Percentiles rank a stretch among this genome's conserved stretches.
phyloP scores from a whole-genome alignment of 2,329 filamentous ascomycete species.

The Dothideomycetidae sp. region DNA sequence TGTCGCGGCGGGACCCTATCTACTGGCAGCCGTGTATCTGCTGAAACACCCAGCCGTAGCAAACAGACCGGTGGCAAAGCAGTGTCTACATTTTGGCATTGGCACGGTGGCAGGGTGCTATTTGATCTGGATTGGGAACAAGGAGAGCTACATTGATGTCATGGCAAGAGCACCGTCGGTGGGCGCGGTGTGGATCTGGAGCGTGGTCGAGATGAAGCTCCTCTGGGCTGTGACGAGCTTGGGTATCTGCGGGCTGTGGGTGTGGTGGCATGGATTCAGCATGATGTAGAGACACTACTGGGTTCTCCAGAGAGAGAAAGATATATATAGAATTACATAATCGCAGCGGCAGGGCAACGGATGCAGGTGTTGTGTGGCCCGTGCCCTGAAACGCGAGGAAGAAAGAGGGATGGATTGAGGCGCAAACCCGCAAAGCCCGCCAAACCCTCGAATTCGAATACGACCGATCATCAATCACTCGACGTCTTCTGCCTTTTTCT shows the following conservation, averaged over 20 bases:
- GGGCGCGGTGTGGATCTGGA: slow-evolving; percentile 86
- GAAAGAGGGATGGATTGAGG: too few relatives aligned
- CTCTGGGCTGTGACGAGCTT: slow-evolving; percentile 46
- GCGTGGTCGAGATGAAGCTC: slow-evolving; percentile 72
- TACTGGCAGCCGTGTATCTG: slow-evolving; percentile 32
- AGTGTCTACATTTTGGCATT: slow-evolving; percentile 47
- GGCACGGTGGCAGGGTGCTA: slow-evolving; percentile 57
- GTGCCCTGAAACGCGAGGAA: too few relatives aligned
- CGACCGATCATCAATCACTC: not conserved
- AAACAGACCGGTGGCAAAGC: slow-evolving; percentile 31
- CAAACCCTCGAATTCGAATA: not conserved
- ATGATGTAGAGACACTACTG: too few relatives aligned
- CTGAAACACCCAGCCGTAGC: slow-evolving; percentile 27
- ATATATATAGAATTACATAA: too few relatives aligned
- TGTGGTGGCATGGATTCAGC: slow-evolving; percentile 42
- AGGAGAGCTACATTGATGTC: slow-evolving; percentile 65
- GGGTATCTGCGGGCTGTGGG: slow-evolving; percentile 35
- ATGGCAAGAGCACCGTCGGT: slow-evolving; percentile 87
- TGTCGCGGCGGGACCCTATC: slow-evolving; percentile 38
- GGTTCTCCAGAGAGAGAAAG: too few relatives aligned
- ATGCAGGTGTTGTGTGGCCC: too few relatives aligned
- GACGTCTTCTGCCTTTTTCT: too few relatives aligned
- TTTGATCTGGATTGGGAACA: slow-evolving; percentile 69
- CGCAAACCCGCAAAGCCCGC: too few relatives aligned
- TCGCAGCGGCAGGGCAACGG: too few relatives aligned